Conservation (phyloP, 148 eudicot genomes). For the Nepenthes gracilis region DNA sequence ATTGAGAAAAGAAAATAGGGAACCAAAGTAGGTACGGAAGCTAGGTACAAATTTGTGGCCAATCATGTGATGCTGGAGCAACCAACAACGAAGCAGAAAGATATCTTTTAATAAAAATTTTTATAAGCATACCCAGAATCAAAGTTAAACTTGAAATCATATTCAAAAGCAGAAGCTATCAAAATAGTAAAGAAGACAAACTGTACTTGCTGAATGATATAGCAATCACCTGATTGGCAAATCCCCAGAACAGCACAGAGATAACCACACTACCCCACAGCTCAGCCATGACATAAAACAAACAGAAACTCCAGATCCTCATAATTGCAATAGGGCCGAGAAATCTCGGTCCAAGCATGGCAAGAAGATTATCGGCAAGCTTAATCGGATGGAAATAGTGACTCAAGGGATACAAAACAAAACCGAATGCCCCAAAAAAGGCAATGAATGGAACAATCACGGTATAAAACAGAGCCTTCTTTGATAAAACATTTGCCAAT, state of each 20-base stretch:
- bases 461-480: conserved; percentile 66
- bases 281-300: conserved; percentile 99
- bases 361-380: conserved; percentile 74
- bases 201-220: not conserved
- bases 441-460: conserved; percentile 85
- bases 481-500: conserved; percentile 77
- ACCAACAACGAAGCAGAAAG: too few species aligned
- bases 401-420: conserved; percentile 83
- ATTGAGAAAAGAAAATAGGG: too few species aligned
- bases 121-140: not conserved
- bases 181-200: not conserved
- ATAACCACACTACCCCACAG: conserved; percentile 99
- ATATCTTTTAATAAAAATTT: too few species aligned
- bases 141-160: not conserved
- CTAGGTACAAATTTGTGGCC: too few species aligned
- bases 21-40: too few species aligned
- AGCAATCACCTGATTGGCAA: conserved; percentile 90
- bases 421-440: conserved; percentile 98
- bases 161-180: not conserved
- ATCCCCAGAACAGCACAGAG: conserved; percentile 98
- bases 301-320: conserved; percentile 99
- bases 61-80: too few species aligned
- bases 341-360: conserved; percentile 75
- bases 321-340: conserved; percentile 92
- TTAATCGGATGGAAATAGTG: conserved; percentile 78